These are phyloP conservation scores for Trichosporon sp. DNA, from an alignment of 1,284 basidiomycete species.

Conservation along the genomic window DNA sequence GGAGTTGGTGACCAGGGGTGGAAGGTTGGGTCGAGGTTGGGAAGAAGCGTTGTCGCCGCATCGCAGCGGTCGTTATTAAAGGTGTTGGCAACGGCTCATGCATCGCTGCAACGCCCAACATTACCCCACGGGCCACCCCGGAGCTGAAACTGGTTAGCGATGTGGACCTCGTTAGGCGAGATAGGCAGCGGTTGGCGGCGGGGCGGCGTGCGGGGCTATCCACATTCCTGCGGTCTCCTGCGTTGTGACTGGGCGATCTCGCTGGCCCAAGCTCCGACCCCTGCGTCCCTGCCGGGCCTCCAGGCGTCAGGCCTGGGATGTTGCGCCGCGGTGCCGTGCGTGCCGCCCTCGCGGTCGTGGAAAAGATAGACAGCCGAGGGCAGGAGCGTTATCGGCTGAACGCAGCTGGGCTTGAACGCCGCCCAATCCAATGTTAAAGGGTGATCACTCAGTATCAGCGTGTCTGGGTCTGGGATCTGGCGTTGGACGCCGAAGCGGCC, in stretches of 20 bases:
- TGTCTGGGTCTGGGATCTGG: not conserved
- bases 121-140: constrained; percentile 1
- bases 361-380: not conserved
- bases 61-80: not conserved
- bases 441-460: not conserved
- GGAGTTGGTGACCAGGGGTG: not conserved
- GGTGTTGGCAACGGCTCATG: not conserved
- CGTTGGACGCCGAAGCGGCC: not conserved
- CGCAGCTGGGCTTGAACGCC: not conserved
- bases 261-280: not conserved
- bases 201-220: not conserved
- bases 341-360: not conserved
- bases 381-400: not conserved
- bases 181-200: not conserved
- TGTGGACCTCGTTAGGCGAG: not conserved
- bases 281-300: not conserved
- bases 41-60: not conserved
- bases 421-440: not conserved
- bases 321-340: not conserved
- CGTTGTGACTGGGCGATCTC: not conserved
- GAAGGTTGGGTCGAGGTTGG: not conserved
- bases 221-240: not conserved
- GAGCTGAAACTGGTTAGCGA: constrained; percentile 1
- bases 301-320: not conserved
- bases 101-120: not conserved